These are phyloP conservation scores for Urochloa ruziziensis DNA, from an alignment of 176 grass and related monocot genomes.

Conservation along the genomic window DNA sequence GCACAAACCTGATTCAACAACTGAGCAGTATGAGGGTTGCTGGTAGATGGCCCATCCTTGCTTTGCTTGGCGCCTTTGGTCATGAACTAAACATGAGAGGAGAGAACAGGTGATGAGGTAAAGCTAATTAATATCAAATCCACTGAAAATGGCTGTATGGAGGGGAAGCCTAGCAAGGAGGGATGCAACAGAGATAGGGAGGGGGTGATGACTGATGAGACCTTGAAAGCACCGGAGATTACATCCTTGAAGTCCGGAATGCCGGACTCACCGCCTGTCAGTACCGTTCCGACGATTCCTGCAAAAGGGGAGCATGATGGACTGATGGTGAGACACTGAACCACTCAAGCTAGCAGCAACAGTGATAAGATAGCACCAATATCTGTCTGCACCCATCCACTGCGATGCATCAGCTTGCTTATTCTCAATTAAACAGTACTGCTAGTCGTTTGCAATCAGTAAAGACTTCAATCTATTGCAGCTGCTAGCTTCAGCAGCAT, in stretches of 20 bases:
- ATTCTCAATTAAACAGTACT: neutral
- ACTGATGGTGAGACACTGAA: neutral
- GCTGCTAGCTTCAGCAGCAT: neutral
- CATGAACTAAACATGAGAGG: conserved; percentile 24
- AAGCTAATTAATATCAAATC: neutral
- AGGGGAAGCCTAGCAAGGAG: neutral
- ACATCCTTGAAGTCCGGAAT: conserved; percentile 33
- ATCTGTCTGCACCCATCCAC: neutral
- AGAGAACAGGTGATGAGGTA: neutral
- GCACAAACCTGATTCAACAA: conserved; percentile 38
- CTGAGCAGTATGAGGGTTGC: conserved; percentile 37
- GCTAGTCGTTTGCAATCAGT: neutral
- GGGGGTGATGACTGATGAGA: neutral
- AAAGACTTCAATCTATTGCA: neutral
- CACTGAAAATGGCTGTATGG: neutral
- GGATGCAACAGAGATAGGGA: neutral
- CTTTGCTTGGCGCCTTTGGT: conserved; percentile 32
- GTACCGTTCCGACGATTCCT: conserved; percentile 44
- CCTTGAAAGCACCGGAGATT: conserved; percentile 50
- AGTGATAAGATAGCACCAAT: neutral
- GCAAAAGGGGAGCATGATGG: neutral
- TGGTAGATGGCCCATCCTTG: conserved; percentile 26
- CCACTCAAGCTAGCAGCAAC: neutral
- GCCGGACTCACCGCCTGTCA: conserved; percentile 31
- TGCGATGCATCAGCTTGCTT: neutral